Evolutionary conservation across 148 eudicot species (phyloP).

Genomic region (Camellia sinensis): DNA sequence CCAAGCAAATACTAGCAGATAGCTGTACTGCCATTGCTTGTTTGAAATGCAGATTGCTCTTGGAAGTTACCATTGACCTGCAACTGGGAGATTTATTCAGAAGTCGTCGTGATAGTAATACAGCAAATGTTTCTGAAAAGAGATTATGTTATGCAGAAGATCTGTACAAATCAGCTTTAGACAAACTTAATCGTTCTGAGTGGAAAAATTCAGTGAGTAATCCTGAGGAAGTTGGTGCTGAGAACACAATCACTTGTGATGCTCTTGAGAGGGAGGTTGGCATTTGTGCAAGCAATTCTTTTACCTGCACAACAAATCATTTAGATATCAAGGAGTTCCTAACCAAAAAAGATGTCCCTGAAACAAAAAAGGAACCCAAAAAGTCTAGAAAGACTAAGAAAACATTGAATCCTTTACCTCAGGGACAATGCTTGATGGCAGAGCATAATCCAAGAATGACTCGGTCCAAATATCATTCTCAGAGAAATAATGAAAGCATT

Average conservation of each 20-base stretch:
- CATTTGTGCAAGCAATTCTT: slow-evolving; percentile 12
- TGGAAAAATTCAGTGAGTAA: slow-evolving; percentile 42
- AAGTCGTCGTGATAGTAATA: slow-evolving; percentile 26
- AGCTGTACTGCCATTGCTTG: slow-evolving; percentile 40
- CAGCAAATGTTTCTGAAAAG: slow-evolving; percentile 17
- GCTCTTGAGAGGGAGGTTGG: slow-evolving; percentile 19
- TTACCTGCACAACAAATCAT: not conserved
- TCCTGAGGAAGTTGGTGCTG: slow-evolving; percentile 19
- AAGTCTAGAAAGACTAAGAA: slow-evolving; percentile 51
- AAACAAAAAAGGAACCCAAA: slow-evolving; percentile 25
- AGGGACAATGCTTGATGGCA: slow-evolving; percentile 24
- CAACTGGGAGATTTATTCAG: slow-evolving; percentile 61
- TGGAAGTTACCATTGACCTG: slow-evolving; percentile 59
- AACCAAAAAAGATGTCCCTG: slow-evolving; percentile 19
- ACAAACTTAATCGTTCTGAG: slow-evolving; percentile 44
- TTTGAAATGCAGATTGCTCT: slow-evolving; percentile 52
- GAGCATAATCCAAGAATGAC: slow-evolving; percentile 47
- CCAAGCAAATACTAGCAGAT: slow-evolving; percentile 43
- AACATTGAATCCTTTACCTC: slow-evolving; percentile 31
- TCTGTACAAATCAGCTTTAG: slow-evolving; percentile 47
- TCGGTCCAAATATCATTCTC: slow-evolving; percentile 46
- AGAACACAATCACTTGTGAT: slow-evolving; percentile 10
- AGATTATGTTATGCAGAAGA: slow-evolving; percentile 36
- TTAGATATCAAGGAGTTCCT: slow-evolving; percentile 8
- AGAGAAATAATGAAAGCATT: slow-evolving; percentile 26